Evolutionary conservation across 768 basidiomycete genomes (phyloP), one percentile per base, ranked within the genome.

Genomic region (Trichaptum fuscoviolaceum): DNA sequence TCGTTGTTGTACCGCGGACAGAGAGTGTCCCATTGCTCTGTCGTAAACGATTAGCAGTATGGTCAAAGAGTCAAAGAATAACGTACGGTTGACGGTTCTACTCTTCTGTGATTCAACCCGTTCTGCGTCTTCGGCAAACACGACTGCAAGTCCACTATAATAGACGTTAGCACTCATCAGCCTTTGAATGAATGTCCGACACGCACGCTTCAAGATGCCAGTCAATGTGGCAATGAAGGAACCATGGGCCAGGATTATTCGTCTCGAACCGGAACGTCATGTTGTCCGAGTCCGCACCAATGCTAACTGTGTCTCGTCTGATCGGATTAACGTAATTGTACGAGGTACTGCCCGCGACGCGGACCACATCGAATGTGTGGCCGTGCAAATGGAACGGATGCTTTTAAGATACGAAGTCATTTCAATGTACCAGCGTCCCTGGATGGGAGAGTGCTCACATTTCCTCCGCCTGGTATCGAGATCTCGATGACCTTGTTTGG

Each of bases 401-500:
- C 73, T 76, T 57, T 34, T 24, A 35, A 25, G 25, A 61, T 25
- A 61, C 59, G n/a, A 26, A 4, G 57, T 61, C 59, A 24, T 6
- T 26, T 27, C 52, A n/a, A 36, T 62, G 36, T 58, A 23, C 9
- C 58, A 25, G 64, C 27, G 65, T 24, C 10, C 35, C 12, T 18
- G 58, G 9, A 58, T 4, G 26, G 6, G 9, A 7, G 3, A 27
- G n/a, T 2, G 71, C 80, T 70, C 59, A 80, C 69, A 62, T 70
- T 78, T 35, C 71, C 75, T 34, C 82, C 81, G 0, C 80, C 83
- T 8, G 83, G 79, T n/a, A 85, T 79, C 17, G 76, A 76, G 15
- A 85, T 71, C 68, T 85, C 84, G 24, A 85, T 81, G 64, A 72
- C 81, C 68, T 69, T 80, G 68, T 85, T 82, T 8, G 73, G 75